Evolutionary conservation across 371 early-diverging fungal species (phyloP), one percentile per base, ranked within the genome.

Genomic region (Rhizopus delemar): DNA sequence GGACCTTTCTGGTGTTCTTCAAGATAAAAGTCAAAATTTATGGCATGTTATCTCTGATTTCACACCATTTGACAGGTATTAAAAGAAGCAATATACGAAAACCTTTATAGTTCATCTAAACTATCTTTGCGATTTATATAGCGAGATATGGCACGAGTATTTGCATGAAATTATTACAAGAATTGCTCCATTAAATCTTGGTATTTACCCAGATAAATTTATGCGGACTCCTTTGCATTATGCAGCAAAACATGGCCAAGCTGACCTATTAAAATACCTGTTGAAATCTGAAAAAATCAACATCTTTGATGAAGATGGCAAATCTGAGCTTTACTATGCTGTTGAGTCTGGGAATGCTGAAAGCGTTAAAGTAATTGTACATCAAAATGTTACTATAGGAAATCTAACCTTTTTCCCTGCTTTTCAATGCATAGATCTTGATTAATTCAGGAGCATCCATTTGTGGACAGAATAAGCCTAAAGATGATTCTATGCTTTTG

Each of bases 11-110:
- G 63, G 51, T 6, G 55, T 55, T 13, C 31, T 60, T 5, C 46
- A 56, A 15, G 6, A 50, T 7, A 52, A 64, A 4, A 48, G 59
- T 5, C 78, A 77, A 38, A 82, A 71, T 22, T 34, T 83, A 2
- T 73, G 80, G 70, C 87, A 87, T 55, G 56, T 81, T 5, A 35
- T 82, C 12, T 67, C 71, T 29, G 64, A 80, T 53, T 83, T 83
- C 51, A 53, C 41, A 4, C 82, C 84, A 2, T 69, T 71, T 45
- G 62, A 79, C 41, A 56, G 39, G 74, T 71, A 65, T 60, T n/a
- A 9, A 8, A 8, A 15, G 31, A 56, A 38, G 39, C 51, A 43
- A 36, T 8, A 8, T 3, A 16, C 22, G 7, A 45, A 35, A 39
- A 57, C 13, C 33, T 38, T 7, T 50, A 9, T 12, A 2, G 29